Conservation (phyloP, 2,329 filamentous ascomycete species). For the Chrysoporthe deuterocubensis region DNA sequence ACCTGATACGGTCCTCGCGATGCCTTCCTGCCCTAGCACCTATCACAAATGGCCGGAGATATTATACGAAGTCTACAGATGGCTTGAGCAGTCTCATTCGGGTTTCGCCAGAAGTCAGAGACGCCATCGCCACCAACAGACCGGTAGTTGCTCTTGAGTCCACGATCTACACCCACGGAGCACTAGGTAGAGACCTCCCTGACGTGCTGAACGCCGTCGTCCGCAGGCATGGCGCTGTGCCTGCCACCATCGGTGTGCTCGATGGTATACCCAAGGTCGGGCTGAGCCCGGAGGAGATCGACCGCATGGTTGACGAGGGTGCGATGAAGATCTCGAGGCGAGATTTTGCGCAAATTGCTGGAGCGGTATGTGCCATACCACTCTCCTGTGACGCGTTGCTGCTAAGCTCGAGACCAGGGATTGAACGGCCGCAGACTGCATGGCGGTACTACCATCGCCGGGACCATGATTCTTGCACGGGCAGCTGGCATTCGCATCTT, state of each 20-base stretch:
- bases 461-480: conserved; percentile 87
- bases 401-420: conserved; percentile 49
- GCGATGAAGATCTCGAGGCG: conserved; percentile 85
- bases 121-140: conserved; percentile 73
- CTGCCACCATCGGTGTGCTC: conserved; percentile 88
- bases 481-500: conserved; percentile 90
- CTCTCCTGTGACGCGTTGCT: not conserved
- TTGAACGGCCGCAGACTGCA: conserved; percentile 70
- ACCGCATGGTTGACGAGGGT: conserved; percentile 70
- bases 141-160: conserved; percentile 93
- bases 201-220: conserved; percentile 76
- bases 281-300: conserved; percentile 72
- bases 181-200: conserved; percentile 69
- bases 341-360: conserved; percentile 82
- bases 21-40: not conserved
- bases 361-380: conserved; percentile 61
- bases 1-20: not conserved
- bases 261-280: conserved; percentile 84
- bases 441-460: conserved; percentile 91
- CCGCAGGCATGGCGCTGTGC: conserved; percentile 78
- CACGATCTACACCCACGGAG: conserved; percentile 96
- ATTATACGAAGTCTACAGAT: conserved; percentile 2
- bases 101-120: conserved; percentile 80
- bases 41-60: not conserved
- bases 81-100: conserved; percentile 57